These are phyloP conservation scores for Aspergillus kassunensis DNA, from an alignment of 495 filamentous ascomycete genomes.

Conservation along the genomic window DNA sequence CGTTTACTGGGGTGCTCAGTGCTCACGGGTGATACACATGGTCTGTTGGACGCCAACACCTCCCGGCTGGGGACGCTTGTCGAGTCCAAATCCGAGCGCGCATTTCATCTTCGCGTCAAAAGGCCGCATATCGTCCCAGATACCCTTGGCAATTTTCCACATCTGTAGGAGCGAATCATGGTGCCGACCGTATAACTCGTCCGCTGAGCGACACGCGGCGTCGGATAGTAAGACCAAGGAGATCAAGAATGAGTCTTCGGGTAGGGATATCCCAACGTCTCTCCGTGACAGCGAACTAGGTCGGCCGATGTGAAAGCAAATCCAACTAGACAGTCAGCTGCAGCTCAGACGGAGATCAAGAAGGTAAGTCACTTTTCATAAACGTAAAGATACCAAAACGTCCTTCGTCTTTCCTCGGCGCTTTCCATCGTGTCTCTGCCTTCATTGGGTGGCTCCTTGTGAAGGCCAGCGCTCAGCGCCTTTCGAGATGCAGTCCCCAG, in stretches of 20 bases:
- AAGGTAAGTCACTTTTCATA: conserved; percentile 35
- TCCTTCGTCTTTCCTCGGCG: conserved; percentile 34
- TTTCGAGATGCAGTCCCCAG: conserved; percentile 37
- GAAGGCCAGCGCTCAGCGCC: conserved; percentile 39
- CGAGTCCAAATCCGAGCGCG: conserved; percentile 33
- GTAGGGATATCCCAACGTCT: conserved; percentile 32
- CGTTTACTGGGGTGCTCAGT: too few species aligned
- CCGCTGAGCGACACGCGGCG: conserved; percentile 30
- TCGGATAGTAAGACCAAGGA: conserved; percentile 30
- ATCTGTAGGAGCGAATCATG: conserved; percentile 43
- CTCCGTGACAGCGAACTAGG: conserved; percentile 32
- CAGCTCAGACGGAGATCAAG: too few species aligned
- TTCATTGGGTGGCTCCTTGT: conserved; percentile 36
- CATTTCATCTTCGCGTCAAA: conserved; percentile 29
- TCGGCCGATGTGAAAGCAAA: conserved; percentile 40
- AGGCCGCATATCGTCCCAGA: conserved; percentile 31
- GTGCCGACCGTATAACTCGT: conserved; percentile 37
- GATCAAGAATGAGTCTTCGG: conserved; percentile 35
- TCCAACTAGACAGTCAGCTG: conserved; percentile 33
- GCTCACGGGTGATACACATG: conserved; percentile 34
- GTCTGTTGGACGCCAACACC: conserved; percentile 35
- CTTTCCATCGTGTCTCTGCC: conserved; percentile 24
- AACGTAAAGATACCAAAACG: conserved; percentile 40
- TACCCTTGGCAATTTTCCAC: conserved; percentile 40
- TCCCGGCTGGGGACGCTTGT: conserved; percentile 27